Evolutionary conservation across 106 monocot genomes (phyloP), one percentile per base, ranked within the genome.

Genomic region (Vanilla planifolia): DNA sequence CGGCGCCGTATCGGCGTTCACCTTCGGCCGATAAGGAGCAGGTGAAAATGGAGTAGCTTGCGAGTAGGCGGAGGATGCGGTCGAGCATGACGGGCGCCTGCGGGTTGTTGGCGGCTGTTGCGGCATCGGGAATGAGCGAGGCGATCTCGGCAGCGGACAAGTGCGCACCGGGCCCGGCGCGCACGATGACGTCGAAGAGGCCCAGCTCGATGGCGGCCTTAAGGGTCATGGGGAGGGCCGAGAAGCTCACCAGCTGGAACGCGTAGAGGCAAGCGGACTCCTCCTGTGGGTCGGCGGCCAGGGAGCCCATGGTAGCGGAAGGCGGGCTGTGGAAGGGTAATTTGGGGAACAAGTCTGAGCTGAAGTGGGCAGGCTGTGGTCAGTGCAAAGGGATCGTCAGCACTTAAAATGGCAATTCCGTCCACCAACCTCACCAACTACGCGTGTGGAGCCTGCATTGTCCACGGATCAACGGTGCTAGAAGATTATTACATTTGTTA

Each of bases 131-230:
- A 11, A 84, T 65, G 44, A 68, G 70, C 10, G 55, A 43, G 10
- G 67, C 71, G 23, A 89, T 61, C 48, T 89, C 80, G 6, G 6
- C 6, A 1, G 84, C 61, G 33, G 71, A 60, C 43, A 86, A 76
- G 7, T 17, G 28, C 0, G 61, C 64, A 8, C 21, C 32, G 4
- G 72, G 41, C 2, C 68, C 75, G 21, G 79, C 74, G 16, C 22
- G 8, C 23, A 27, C 19, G 50, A 83, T 63, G 59, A 74, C 75
- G 33, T 74, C 70, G n/a, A 61, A 39, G 26, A 69, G 60, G 36
- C 8, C 50, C 8, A 67, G 67, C 43, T 67, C 67, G 51, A 67
- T 44, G 28, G 67, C 67, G 24, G 67, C 14, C 33, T 67, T 67
- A 10, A 67, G 56, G 30, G 67, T 67, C 67, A 67, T 67, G 20